Conservation (phyloP, 129 eudicot species). For the Saussurea involucrata region DNA sequence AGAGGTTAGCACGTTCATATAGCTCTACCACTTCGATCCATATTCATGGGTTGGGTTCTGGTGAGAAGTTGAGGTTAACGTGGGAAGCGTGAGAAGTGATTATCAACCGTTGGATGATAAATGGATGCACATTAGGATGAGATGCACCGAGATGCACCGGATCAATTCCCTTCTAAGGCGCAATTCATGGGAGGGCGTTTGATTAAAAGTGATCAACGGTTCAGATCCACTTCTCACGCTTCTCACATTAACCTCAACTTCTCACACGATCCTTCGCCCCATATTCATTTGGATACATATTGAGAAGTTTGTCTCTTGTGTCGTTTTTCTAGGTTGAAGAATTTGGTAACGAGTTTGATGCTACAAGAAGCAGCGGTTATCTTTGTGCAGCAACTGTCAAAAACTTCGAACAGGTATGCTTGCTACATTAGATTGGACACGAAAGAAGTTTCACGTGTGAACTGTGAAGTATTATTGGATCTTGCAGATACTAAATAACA, state of each 20-base stretch:
- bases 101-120: too few relatives aligned
- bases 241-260: too few relatives aligned
- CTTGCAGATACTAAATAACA: slow-evolving; percentile 60
- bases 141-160: too few relatives aligned
- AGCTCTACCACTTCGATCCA: not conserved
- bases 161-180: too few relatives aligned
- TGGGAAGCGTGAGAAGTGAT: too few relatives aligned
- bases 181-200: too few relatives aligned
- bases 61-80: slow-evolving; percentile 12
- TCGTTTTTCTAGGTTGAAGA: slow-evolving; percentile 55
- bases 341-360: slow-evolving; percentile 71
- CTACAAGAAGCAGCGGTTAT: slow-evolving; percentile 89
- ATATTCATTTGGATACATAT: not conserved
- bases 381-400: slow-evolving; percentile 84
- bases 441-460: not conserved
- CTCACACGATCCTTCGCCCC: too few relatives aligned
- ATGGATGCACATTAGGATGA: too few relatives aligned
- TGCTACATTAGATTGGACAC: not conserved
- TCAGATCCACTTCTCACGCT: too few relatives aligned
- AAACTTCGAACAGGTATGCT: slow-evolving; percentile 73
- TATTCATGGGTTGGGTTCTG: not conserved
- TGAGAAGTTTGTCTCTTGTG: slow-evolving; percentile 5
- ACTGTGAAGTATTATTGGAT: not conserved
- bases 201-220: too few relatives aligned
- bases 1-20: slow-evolving; percentile 48